These are phyloP conservation scores for Mycena olivaceomarginata DNA, from an alignment of 768 basidiomycete genomes.

Conservation along the genomic window DNA sequence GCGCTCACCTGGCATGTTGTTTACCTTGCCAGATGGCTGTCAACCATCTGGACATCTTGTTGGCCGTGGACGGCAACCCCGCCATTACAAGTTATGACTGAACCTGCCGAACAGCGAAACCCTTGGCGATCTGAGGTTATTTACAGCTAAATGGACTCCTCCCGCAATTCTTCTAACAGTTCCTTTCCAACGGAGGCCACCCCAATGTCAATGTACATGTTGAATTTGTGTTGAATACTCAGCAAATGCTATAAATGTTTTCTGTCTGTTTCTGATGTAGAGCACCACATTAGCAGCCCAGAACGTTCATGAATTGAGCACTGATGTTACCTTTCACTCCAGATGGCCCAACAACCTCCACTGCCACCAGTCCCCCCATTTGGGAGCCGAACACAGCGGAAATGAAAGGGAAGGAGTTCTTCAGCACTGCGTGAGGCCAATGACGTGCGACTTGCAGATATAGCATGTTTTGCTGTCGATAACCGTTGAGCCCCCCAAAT, in stretches of 20 bases:
- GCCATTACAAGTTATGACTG: background rate
- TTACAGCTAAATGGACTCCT: no score
- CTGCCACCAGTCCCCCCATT: background rate
- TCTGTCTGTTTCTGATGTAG: background rate
- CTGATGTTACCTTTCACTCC: background rate
- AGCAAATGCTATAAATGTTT: background rate
- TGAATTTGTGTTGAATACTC: no score
- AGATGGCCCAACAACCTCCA: background rate
- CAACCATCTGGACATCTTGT: no score
- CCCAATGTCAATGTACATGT: no score
- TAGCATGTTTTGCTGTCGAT: no score
- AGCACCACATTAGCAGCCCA: background rate
- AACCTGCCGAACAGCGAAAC: no score
- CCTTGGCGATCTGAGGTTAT: no score
- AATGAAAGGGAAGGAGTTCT: background rate
- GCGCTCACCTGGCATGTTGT: slow-evolving; percentile 8
- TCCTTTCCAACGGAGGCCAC: no score
- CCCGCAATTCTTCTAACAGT: no score
- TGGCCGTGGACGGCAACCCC: background rate
- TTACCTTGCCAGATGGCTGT: no score
- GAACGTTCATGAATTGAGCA: background rate
- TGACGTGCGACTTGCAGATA: background rate
- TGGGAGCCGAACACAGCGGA: background rate
- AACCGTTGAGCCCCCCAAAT: no score
- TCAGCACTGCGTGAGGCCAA: background rate